These are phyloP conservation scores for Clarireedia monteithiana DNA, from an alignment of 2,329 filamentous ascomycete species.

Conservation along the genomic window DNA sequence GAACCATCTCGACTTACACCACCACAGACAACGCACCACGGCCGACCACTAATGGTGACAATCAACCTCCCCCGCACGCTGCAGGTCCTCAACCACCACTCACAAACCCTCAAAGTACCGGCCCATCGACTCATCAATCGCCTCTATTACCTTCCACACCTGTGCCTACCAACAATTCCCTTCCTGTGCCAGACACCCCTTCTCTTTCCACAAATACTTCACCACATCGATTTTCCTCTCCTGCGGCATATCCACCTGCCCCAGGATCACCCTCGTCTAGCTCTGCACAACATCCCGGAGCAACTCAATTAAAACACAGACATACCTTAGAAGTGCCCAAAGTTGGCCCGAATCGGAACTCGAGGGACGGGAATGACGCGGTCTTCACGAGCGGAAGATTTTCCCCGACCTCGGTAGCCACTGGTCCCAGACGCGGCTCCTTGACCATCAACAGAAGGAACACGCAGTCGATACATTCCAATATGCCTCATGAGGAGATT, in stretches of 20 bases:
- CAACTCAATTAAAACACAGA: conserved; percentile 63
- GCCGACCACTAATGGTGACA: conserved; percentile 20
- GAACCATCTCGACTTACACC: conserved; percentile 14
- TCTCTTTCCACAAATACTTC: conserved; percentile 27
- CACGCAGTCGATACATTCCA: conserved; percentile 79
- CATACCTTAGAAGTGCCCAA: conserved; percentile 86
- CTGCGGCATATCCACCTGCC: conserved; percentile 45
- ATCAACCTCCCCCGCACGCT: conserved; percentile 15
- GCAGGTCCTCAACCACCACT: conserved; percentile 21
- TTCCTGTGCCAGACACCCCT: conserved; percentile 15
- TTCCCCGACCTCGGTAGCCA: conserved; percentile 48
- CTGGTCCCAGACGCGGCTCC: conserved; percentile 67
- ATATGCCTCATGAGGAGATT: conserved; percentile 75
- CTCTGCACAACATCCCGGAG: conserved; percentile 38
- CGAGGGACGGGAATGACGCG: conserved; percentile 67
- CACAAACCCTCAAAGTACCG: conserved; percentile 26
- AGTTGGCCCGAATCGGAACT: conserved; percentile 53
- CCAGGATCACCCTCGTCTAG: conserved; percentile 37
- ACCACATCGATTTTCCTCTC: conserved; percentile 57
- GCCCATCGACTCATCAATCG: conserved; percentile 26
- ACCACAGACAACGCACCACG: conserved; percentile 11
- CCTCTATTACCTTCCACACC: conserved; percentile 25
- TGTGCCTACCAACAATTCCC: conserved; percentile 18
- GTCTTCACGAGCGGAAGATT: conserved; percentile 69
- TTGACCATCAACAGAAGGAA: conserved; percentile 71